Conservation (phyloP, 2,329 filamentous ascomycete genomes). For the Diplodia mutila region DNA sequence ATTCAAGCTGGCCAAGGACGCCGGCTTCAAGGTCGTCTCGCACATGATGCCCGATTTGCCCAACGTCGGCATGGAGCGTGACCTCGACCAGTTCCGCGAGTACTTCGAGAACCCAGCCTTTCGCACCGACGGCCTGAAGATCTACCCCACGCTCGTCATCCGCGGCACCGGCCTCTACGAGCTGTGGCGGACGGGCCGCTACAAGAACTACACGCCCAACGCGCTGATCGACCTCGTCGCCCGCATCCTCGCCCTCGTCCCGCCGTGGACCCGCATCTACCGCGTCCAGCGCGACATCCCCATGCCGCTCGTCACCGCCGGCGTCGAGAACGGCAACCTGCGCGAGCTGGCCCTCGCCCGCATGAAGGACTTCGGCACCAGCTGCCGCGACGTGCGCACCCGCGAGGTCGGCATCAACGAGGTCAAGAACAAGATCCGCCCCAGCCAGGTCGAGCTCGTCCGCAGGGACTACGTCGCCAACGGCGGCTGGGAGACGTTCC, state of each 20-base stretch:
- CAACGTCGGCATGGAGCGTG: constrained; percentile 97
- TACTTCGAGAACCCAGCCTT: constrained; percentile 98
- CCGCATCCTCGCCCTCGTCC: constrained; percentile 90
- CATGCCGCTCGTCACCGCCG: constrained; percentile 99
- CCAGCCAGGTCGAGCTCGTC: constrained; percentile 93
- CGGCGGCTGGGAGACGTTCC: constrained; percentile 96
- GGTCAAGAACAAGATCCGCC: constrained; percentile 97
- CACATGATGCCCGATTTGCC: constrained; percentile 99
- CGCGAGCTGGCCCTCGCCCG: constrained; percentile 90
- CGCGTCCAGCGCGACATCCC: constrained; percentile 97
- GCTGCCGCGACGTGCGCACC: constrained; percentile 93
- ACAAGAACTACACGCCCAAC: constrained; percentile 99
- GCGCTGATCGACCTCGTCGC: constrained; percentile 94
- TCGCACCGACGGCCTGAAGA: constrained; percentile 94
- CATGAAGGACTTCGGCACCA: constrained; percentile 99
- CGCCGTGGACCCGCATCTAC: constrained; percentile 98
- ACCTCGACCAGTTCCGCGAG: constrained; percentile 94
- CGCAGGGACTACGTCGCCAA: constrained; percentile 94
- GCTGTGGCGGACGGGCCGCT: constrained; percentile 93
- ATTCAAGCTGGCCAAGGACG: constrained; percentile 95
- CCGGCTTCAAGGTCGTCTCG: constrained; percentile 97
- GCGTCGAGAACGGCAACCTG: constrained; percentile 96
- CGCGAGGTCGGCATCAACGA: constrained; percentile 98
- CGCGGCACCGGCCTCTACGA: constrained; percentile 96
- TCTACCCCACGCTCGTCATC: constrained; percentile 97